phyloP scores from a whole-genome alignment of 352 stramenopile genomes.

The Phytopythium vexans region DNA sequence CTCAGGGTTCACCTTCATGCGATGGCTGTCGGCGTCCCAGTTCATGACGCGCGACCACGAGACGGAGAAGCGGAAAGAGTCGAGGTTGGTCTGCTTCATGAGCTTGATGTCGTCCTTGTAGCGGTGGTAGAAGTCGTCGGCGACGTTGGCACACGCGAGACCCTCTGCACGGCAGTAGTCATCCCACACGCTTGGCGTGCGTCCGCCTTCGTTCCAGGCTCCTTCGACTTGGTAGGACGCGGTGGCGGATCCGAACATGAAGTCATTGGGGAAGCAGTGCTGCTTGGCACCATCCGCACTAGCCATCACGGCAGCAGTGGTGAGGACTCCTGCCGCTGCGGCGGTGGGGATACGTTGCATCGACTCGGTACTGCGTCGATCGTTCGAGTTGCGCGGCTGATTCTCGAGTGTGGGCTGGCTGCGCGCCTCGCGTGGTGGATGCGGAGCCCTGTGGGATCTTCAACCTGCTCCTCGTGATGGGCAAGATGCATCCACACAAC shows the following conservation, averaged over 20 bases:
- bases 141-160: conserved; percentile 78
- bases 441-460: too few relatives aligned
- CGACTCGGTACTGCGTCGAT: too few relatives aligned
- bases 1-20: conserved; percentile 55
- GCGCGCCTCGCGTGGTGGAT: too few relatives aligned
- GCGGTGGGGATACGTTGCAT: too few relatives aligned
- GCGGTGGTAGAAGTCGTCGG: conserved; percentile 89
- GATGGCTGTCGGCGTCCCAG: conserved; percentile 32
- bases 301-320: background rate
- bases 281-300: too few relatives aligned
- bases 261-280: conserved; percentile 19
- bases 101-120: conserved; percentile 86
- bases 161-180: conserved; percentile 25
- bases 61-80: conserved; percentile 91
- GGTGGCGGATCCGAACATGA: conserved; percentile 24
- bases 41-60: too few relatives aligned
- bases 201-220: conserved; percentile 15
- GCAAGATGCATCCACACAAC: too few relatives aligned
- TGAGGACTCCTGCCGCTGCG: background rate
- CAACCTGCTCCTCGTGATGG: too few relatives aligned
- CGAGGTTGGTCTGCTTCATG: conserved; percentile 89
- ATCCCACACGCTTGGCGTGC: conserved; percentile 22
- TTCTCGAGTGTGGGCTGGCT: too few relatives aligned
- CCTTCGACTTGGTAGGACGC: conserved; percentile 24
- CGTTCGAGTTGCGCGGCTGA: too few relatives aligned